Base-by-base conservation (phyloP, 768 basidiomycete species). In the Cystobasidiopsis lactophilus region DNA sequence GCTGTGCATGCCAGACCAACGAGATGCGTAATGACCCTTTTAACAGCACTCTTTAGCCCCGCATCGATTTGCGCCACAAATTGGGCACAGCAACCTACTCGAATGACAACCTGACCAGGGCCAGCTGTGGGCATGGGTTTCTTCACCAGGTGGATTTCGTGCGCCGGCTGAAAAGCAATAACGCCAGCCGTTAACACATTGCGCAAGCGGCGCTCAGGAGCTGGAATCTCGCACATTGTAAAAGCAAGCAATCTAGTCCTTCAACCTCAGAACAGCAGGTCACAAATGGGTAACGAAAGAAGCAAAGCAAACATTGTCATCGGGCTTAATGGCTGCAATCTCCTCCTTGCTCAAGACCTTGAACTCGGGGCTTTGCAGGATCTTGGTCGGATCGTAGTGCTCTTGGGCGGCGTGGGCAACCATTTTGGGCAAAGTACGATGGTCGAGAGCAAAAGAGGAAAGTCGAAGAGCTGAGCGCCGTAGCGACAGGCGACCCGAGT, bases 281-380 rank as follows among this genome's bases (percentile, higher is more conserved):
- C 33, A 7, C 33, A 35, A 7, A 35, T 29, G 51, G 1, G 67
- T 65, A 53, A 67, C 67, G 26, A 63, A 62, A 56, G 63, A 64
- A 1, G 65, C 66, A 5, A 68, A 46, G 60, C 68, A 68, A 35
- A 53, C 52, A 13, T 60, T 39, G 33, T 58, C 47, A 53, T 64
- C 64, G 13, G 47, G 54, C 2, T 53, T 58, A 9, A 57, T 55
- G n/a, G 57, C 58, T 9, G 46, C 53, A n/a, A n/a, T n/a, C n/a
- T n/a, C n/a, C 23, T 39, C 55, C 1, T 33, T 24, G 1, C 41
- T 24, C 41, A 67, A 59, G 26, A 67, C 53, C 31, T 61, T 56
- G 60, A 67, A 69, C 26, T 65, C 64, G 10, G 66, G 63, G 54
- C 63, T 58, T 4, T 64, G 49, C 45, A 69, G 63, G 29, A 68